Percentiles rank a stretch among this genome's conserved stretches.
phyloP scores from a whole-genome alignment of 345 rosid species.

The Pugionium dolabratum region DNA sequence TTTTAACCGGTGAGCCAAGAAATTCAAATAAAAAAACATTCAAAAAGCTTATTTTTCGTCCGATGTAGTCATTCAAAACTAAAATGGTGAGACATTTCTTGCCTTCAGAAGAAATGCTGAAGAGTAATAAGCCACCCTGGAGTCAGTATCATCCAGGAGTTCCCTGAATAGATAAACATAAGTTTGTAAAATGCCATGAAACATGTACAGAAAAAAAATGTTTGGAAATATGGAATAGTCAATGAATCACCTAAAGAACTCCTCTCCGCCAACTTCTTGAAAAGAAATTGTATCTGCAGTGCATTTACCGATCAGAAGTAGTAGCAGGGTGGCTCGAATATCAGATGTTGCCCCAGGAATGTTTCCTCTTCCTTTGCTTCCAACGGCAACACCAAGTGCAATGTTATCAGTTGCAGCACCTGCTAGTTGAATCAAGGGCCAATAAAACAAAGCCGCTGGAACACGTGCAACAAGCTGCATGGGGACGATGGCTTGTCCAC shows the following conservation, averaged over 20 bases:
- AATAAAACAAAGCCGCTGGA: constrained; percentile 85
- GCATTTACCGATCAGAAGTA: constrained; percentile 95
- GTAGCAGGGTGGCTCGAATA: constrained; percentile 83
- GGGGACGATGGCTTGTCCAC: constrained; percentile 86
- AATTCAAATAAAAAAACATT: neutral
- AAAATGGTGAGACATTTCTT: constrained; percentile 40
- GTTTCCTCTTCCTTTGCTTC: constrained; percentile 98
- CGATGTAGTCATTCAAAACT: constrained; percentile 3
- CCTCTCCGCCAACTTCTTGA: constrained; percentile 90
- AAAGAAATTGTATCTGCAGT: constrained; percentile 86
- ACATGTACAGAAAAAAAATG: constrained; percentile 21
- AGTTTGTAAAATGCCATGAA: constrained; percentile 26
- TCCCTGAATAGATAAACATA: constrained; percentile 51
- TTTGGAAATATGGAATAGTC: constrained; percentile 24
- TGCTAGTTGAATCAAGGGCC: constrained; percentile 98
- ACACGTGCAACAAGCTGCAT: constrained; percentile 95
- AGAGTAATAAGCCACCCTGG: constrained; percentile 96
- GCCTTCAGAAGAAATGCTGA: constrained; percentile 96
- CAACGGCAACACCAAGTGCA: constrained; percentile 94
- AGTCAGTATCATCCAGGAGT: constrained; percentile 93
- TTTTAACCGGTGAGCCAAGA: constrained; percentile 33
- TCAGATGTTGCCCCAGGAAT: constrained; percentile 96
- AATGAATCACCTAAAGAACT: constrained; percentile 74
- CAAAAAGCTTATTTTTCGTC: constrained; percentile 5
- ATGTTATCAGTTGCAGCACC: constrained; percentile 95